These are phyloP conservation scores for Coniochaeta ligniaria DNA, from an alignment of 2,329 filamentous ascomycete genomes.

Conservation along the genomic window DNA sequence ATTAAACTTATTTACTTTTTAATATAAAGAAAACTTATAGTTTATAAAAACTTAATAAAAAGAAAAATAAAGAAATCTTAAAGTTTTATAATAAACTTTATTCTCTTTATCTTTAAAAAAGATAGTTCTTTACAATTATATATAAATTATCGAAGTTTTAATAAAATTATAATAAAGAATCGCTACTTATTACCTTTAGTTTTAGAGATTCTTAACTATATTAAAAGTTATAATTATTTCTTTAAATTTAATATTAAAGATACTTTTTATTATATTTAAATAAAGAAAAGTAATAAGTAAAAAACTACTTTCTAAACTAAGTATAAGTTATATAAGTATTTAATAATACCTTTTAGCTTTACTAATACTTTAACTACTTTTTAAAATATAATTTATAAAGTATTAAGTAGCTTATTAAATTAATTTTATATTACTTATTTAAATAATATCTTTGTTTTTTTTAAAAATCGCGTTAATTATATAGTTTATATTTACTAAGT, in stretches of 20 bases:
- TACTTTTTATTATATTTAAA: constrained; percentile 11
- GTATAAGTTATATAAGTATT: constrained; percentile 19
- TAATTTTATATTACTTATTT: constrained; percentile 7
- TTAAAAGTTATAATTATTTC: constrained; percentile 19
- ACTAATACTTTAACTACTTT: constrained; percentile 11
- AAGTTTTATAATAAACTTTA: neutral
- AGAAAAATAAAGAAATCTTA: neutral
- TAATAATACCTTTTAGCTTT: constrained; percentile 21
- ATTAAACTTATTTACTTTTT: neutral
- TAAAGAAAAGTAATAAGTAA: constrained; percentile 18
- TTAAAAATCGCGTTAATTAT: neutral
- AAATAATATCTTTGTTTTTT: constrained; percentile 6
- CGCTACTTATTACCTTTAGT: constrained; percentile 22
- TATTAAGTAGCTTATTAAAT: constrained; percentile 1
- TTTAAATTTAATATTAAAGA: constrained; percentile 18
- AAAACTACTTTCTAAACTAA: constrained; percentile 20
- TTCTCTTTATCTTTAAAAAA: constrained; percentile 24
- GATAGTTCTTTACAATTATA: constrained; percentile 19
- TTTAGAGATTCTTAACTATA: constrained; percentile 16
- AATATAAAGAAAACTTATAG: neutral
- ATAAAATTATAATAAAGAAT: constrained; percentile 25
- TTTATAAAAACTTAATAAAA: neutral
- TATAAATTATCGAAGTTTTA: constrained; percentile 26
- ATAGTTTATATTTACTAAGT: no score
- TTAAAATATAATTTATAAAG: constrained; percentile 6